Base-by-base conservation (phyloP, 2,329 filamentous ascomycete genomes). In the Penicillium nordicum region DNA sequence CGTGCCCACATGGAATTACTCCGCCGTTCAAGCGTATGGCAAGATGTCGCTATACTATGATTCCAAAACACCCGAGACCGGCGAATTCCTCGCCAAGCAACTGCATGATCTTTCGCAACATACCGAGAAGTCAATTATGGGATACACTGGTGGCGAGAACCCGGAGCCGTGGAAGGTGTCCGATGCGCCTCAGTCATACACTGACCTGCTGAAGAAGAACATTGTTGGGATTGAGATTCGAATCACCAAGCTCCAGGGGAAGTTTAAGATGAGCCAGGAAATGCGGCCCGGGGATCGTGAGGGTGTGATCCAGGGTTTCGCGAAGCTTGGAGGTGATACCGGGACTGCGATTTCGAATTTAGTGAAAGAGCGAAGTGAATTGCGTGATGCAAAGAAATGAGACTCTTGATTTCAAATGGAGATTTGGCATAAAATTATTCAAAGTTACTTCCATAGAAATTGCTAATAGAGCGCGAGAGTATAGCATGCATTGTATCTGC, bases 1-100 rank as follows among this genome's bases (percentile, higher is more conserved):
- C 0, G 86, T 87, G 6, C 85, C 85, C 1, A 88, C 86, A 0
- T 88, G 86, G 86, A 84, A 88, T 69, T 88, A 88, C 63, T 77
- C 83, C 0, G 84, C 85, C 0, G 84, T 78, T 0, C 84, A 89
- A 69, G 83, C 78, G 0, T 88, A 88, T 62, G 86, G 87, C 1
- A 78, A 70, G 1, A 81, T 82, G 1, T 81, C 61, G 0, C 71
- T 88, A 8, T 83, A 79, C 60, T 79, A 73, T 56, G 82, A 87
- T 55, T 63, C 78, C 7, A 76, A 76, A 40, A 67, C 76, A 0
- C 62, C 71, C 0, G 75, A 79, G 25, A 82, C 83, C 0, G 65
- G 87, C 2, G 61, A 72, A 1, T 84, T 83, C 53, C 71, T 88
- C 11, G 78, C 80, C 0, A 65, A 70, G 2, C 74, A 82, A 40